Evolutionary conservation across 164 flowering plant species (phyloP).

Genomic region (Saururus chinensis): DNA sequence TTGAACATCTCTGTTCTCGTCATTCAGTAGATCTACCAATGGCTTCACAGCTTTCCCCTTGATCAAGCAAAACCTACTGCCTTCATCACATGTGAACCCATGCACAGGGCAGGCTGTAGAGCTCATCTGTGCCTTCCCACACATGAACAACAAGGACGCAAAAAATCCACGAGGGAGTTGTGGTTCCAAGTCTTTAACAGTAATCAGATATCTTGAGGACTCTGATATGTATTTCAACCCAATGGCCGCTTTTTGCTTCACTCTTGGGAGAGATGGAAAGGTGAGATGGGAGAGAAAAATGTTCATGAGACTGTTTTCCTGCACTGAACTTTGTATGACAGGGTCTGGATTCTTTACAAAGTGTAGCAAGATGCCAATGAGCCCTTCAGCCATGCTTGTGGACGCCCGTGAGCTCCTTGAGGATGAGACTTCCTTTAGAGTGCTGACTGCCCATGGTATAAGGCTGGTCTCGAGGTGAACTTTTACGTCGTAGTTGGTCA

Average conservation of each 20-base stretch:
- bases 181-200: conserved; percentile 17
- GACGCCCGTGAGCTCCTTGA: conserved; percentile 17
- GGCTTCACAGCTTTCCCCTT: conserved; percentile 38
- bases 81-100: conserved; percentile 28
- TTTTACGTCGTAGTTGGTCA: conserved; percentile 38
- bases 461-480: conserved; percentile 27
- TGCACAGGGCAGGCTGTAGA: conserved; percentile 37
- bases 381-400: conserved; percentile 38
- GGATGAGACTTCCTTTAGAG: conserved; percentile 15
- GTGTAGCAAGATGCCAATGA: conserved; percentile 46
- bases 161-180: conserved; percentile 31
- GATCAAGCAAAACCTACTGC: conserved; percentile 35
- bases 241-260: conserved; percentile 34
- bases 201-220: conserved; percentile 13
- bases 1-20: conserved; percentile 34
- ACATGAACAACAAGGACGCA: conserved; percentile 22
- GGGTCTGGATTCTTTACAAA: conserved; percentile 28
- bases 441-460: conserved; percentile 25
- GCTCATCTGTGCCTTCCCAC: conserved; percentile 22
- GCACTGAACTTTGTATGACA: conserved; percentile 16
- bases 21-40: conserved; percentile 29
- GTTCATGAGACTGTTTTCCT: conserved; percentile 28
- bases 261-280: conserved; percentile 25
- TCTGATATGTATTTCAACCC: conserved; percentile 50
- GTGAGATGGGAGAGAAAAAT: conserved; percentile 28